Evolutionary conservation across 306 rosid genomes (phyloP).

Genomic region (Prunus kanzakura): DNA sequence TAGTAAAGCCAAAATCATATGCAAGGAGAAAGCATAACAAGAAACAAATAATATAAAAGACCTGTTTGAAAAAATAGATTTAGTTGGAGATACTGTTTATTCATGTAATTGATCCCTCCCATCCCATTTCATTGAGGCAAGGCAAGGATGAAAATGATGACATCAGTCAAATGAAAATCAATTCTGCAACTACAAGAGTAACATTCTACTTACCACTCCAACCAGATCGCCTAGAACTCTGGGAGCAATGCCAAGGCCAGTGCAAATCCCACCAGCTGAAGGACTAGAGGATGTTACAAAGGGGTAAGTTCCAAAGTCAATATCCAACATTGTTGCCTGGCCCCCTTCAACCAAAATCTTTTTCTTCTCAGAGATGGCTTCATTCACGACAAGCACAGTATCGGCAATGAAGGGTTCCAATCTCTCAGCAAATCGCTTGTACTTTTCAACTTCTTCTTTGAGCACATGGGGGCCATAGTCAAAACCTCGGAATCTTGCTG

Average conservation of each 20-base stretch:
- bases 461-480: conserved; percentile 68
- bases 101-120: neutral
- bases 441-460: conserved; percentile 74
- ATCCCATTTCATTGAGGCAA: neutral
- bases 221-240: conserved; percentile 83
- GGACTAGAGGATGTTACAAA: conserved; percentile 98
- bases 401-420: conserved; percentile 89
- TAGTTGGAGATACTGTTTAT: neutral
- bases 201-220: conserved; percentile 72
- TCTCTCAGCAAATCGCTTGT: conserved; percentile 91
- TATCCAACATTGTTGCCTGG: conserved; percentile 93
- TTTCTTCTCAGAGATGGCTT: conserved; percentile 72
- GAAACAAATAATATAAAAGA: neutral
- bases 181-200: neutral
- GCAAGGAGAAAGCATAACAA: neutral
- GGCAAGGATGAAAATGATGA: neutral
- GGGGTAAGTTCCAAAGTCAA: conserved; percentile 97
- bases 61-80: neutral
- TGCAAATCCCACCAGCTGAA: conserved; percentile 97
- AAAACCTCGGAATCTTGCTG: conserved; percentile 72
- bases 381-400: conserved; percentile 73
- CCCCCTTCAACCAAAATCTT: conserved; percentile 96
- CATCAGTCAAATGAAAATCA: neutral
- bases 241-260: conserved; percentile 96
- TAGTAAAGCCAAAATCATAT: neutral